Evolutionary conservation across 75 land plant species (phyloP).

Genomic region (Chamaecyparis obtusa): DNA sequence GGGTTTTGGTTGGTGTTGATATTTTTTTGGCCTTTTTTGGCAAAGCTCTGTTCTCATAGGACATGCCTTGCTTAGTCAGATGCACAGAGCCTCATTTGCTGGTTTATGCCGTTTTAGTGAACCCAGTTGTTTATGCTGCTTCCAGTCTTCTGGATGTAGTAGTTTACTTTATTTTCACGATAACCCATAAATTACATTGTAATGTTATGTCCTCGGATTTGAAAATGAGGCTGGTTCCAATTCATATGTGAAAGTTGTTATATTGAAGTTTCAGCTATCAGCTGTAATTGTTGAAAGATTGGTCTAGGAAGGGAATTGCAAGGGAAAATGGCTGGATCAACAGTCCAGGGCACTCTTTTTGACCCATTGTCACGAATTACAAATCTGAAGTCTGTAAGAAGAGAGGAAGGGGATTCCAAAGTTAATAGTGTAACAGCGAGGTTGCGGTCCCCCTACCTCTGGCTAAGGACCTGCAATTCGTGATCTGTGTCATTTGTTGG

Average conservation of each 20-base stretch:
- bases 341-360: not conserved
- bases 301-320: not conserved
- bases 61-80: not conserved
- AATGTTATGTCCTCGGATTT: not conserved
- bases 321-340: not conserved
- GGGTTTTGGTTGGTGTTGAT: not conserved
- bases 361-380: too few species aligned
- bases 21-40: not conserved
- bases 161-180: not conserved
- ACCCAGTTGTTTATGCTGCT: not conserved
- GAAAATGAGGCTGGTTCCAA: not conserved
- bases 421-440: too few species aligned
- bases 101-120: not conserved
- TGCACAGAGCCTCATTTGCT: not conserved
- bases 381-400: not conserved
- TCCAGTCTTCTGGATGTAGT: not conserved
- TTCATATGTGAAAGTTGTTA: not conserved
- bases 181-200: not conserved
- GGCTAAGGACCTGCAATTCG: not conserved
- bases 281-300: not conserved
- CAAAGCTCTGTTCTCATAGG: not conserved
- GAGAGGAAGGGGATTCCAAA: not conserved
- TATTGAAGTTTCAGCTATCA: not conserved
- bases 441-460: not conserved
- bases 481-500: not conserved